Evolutionary conservation across 2,329 filamentous ascomycete species (phyloP), one percentile per base, ranked within the genome.

Genomic region (Amesomyces nigricolor): DNA sequence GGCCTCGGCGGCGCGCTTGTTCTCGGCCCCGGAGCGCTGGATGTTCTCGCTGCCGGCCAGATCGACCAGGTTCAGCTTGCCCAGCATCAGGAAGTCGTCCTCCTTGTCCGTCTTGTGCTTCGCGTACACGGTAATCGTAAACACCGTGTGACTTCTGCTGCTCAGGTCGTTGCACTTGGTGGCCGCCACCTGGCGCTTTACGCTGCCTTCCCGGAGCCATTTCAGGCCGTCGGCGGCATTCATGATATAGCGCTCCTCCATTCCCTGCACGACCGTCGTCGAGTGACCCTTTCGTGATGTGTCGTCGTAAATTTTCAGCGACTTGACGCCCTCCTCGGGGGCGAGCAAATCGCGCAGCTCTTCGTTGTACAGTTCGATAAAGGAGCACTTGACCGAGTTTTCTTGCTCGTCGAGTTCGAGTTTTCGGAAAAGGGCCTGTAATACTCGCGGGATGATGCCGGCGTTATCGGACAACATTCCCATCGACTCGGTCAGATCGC

Each of bases 151-250:
- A 75, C 91, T 96, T 70, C 94, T 85, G 65, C 91, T 96, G 72
- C 91, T 96, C 53, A 97, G 82, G 65, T 99, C 94, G 70, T 99
- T 99, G 80, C 94, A 99, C 72, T 97, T 97, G n/a, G 94, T 99
- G 4, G 95, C 91, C 5, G 94, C 95, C n/a, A 99, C 94, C 71
- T 99, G 94, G 48, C 94, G 87, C 72, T 91, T 95, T 73, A 94
- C 80, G 70, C 91, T 96, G 59, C 94, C 95, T 61, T 87, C 81
- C 64, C 94, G 89, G 45, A 99, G 81, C 59, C 96, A 79, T 71
- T 89, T 88, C 71, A 99, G 91, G 58, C 94, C 94, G 49, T 91
- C 87, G 11, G 82, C 79, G 0, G 94, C 91, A 61, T 78, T 88
- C 67, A 89, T 88, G 65, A 99, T 95, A 69, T 96, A 89, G 6